Evolutionary conservation across 78 protist genomes (phyloP), one percentile per base, ranked within the genome.

Genomic region (Tieghemostelium lacteum): DNA sequence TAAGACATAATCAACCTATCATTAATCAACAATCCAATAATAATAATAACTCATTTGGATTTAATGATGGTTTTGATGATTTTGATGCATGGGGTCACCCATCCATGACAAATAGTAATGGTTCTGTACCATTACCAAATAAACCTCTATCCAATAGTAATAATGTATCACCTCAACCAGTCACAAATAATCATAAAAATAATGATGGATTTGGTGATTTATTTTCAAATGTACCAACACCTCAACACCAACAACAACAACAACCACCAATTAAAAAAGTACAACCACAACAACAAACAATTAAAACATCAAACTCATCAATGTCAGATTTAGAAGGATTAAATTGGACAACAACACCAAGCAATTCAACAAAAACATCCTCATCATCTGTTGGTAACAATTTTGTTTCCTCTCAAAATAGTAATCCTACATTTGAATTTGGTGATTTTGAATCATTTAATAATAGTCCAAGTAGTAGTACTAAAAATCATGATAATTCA

Each of bases 401-500:
- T 33, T 12, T 4, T 28, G 10, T 2, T 33, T 19, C 7, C 39
- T 17, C 37, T 75, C 49, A 75, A 26, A 75, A 62, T 62, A 58
- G 24, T 37, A 22, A 55, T 42, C 36, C 24, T n/a, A 60, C 61
- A 60, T 36, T 45, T 60, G 37, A 45, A 12, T 74, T 74, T 74
- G 85, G 29, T 37, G 86, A 55, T 42, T 45, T 67, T 40, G 74
- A 45, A 19, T n/a, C 74, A 55, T 31, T 28, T 33, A 33, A 49
- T 71, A 73, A 29, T 36, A 26, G 5, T 52, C 26, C 7, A 29
- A 73, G 62, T 66, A 70, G 12, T 10, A 72, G 22, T 55, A 36
- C 29, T 14, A 75, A 49, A 31, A 49, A 16, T 3, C 40, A 0
- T 31, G 49, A 50, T 28, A 34, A 19, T 28, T 29, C n/a, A 2